Evolutionary conservation across 805 yeast species (phyloP), one percentile per base, ranked within the genome.

Genomic region (Wickerhamiella sorbophila): DNA sequence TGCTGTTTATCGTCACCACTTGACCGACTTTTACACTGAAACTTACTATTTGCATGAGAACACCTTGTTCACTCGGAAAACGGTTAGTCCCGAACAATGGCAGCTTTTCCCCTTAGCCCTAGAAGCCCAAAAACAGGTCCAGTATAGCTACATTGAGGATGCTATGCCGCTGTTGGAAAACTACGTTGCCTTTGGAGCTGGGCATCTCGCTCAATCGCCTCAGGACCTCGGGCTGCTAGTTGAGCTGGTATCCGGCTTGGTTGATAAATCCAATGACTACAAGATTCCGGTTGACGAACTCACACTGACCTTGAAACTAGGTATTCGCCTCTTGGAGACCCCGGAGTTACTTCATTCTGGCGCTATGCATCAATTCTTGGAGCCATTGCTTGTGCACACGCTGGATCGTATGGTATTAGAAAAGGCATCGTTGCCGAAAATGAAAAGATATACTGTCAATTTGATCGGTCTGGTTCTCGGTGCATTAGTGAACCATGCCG

Each of bases 11-110:
- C 70, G 65, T 29, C 71, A 80, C 54, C 73, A 73, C 32, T 59
- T 83, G 51, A 77, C 75, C 39, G 88, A 83, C 52, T 83, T 82
- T 54, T 71, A 79, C 50, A 71, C 80, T 32, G 95, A 85, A 56
- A 67, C 75, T 34, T 73, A 85, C 56, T 94, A 83, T 46, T 65
- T 91, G 54, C 74, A 83, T 38, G 79, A 77, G 41, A 76, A 75
- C 50, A 73, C 76, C 47, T 73, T 83, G 17, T 74, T 78, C 56
- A 58, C 77, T 44, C 60, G 75, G 6, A 70, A 81, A 56, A 52
- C 58, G 15, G 72, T 81, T 16, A 73, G 85, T 2, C 80, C 82
- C 5, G 60, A 67, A 26, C 75, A 86, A 67, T 88, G 96, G 95
- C 67, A 67, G 42, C 61, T 78, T 37, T 76, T 85, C 50, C 74